Evolutionary conservation across 2,329 filamentous ascomycete species (phyloP), one percentile per base, ranked within the genome.

Genomic region (Apiospora hydei): DNA sequence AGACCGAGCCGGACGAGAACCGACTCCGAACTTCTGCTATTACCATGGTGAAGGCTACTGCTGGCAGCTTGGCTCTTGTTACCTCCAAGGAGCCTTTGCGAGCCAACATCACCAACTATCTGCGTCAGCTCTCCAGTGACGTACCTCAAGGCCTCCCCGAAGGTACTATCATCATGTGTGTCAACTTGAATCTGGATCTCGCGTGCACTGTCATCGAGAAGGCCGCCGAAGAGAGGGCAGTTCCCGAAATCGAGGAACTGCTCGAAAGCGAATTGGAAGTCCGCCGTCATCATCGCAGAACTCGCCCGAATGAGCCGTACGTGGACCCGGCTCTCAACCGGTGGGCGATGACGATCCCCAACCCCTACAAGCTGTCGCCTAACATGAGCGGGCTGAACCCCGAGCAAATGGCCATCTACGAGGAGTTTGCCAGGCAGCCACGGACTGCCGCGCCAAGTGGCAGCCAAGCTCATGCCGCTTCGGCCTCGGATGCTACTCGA

Each of bases 41-140:
- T 76, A 97, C 92, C 74, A 97, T 98, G 91, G 96, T 98, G 66
- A 96, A 98, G 83, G 93, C 95, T 69, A 93, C 98, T 38, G 96
- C 96, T 34, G 96, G 96, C 51, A 98, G 95, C 78, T 88, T 99
- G 71, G 96, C 96, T 18, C 88, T 98, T 44, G 96, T 99, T n/a
- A 99, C 96, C 4, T 98, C 95, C 80, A 99, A 98, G 83, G 96
- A 99, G 81, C 96, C 96, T 21, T 87, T 99, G 21, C 91, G 96
- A 73, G 96, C 97, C 82, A 98, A 97, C 83, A 97, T 99, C 82
- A 97, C 93, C 70, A 99, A 98, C 83, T 97, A 98, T 80, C 95
- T 99, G 81, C 93, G 96, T 70, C 87, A 87, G 68, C 82, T 91
- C n/a, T 88, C 90, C 3, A 85, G 83, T 68, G 90, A 92, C 49